Conservation (phyloP, 495 filamentous ascomycete species). For the Friedmanniomyces simplex region DNA sequence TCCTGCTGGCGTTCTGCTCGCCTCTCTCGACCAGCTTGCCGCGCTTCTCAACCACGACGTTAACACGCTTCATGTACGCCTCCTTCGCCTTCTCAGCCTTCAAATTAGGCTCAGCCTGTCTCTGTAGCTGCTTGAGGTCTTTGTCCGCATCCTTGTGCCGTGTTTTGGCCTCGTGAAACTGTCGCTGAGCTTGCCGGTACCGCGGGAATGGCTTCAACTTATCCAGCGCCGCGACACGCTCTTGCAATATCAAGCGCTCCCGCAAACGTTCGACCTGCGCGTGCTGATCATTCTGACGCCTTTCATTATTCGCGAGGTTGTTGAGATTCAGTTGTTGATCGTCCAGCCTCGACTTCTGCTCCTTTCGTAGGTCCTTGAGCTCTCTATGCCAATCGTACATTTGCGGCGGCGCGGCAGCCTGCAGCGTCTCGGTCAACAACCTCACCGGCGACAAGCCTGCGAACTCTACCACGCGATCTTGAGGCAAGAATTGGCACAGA, state of each 20-base stretch:
- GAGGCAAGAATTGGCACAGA: slow-evolving; percentile 92
- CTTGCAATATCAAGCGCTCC: slow-evolving; percentile 58
- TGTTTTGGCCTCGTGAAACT: slow-evolving; percentile 37
- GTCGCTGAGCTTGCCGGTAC: slow-evolving; percentile 40
- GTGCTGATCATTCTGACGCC: slow-evolving; percentile 64
- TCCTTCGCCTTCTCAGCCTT: slow-evolving; percentile 21
- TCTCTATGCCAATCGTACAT: slow-evolving; percentile 71
- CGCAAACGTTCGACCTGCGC: slow-evolving; percentile 75
- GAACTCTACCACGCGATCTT: slow-evolving; percentile 94
- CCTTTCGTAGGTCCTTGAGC: slow-evolving; percentile 56
- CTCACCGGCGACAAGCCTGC: slow-evolving; percentile 75
- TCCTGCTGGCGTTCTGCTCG: slow-evolving; percentile 43
- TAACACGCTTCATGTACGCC: slow-evolving; percentile 33
- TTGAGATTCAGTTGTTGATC: slow-evolving; percentile 51
- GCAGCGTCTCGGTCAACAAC: slow-evolving; percentile 72
- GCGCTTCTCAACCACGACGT: slow-evolving; percentile 41
- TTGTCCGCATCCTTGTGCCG: slow-evolving; percentile 29
- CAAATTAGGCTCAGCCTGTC: slow-evolving; percentile 56
- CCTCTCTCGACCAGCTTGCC: slow-evolving; percentile 40
- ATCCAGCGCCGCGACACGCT: slow-evolving; percentile 56
- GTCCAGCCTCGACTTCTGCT: slow-evolving; percentile 55
- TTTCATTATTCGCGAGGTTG: slow-evolving; percentile 52
- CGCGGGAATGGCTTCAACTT: slow-evolving; percentile 52
- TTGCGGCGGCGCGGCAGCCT: slow-evolving; percentile 69
- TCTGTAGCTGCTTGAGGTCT: slow-evolving; percentile 36